These are phyloP conservation scores for Trametes polyzona DNA, from an alignment of 1,284 basidiomycete species.

Conservation along the genomic window DNA sequence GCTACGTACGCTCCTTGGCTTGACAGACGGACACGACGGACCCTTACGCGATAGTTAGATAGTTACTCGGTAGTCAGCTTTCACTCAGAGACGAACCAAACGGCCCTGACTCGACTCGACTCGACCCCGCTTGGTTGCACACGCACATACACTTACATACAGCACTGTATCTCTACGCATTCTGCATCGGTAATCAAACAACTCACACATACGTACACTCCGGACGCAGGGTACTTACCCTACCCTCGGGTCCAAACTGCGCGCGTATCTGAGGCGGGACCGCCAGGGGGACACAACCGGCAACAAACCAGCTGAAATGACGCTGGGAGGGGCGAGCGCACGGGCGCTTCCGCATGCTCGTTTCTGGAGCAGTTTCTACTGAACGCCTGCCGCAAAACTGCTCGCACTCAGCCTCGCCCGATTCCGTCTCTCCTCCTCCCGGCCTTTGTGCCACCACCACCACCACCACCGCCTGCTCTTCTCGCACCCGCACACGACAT, in stretches of 20 bases:
- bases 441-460: constrained; percentile 20
- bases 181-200: constrained; percentile 3
- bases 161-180: constrained; percentile 20
- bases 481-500: too few species aligned
- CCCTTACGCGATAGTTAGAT: not conserved
- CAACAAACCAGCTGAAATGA: too few species aligned
- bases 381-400: constrained; percentile 21
- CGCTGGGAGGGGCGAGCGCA: not conserved
- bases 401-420: constrained; percentile 10
- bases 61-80: not conserved
- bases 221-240: not conserved
- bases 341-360: not conserved
- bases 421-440: not conserved
- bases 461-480: not conserved
- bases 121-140: not conserved
- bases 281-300: too few species aligned
- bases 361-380: constrained; percentile 4
- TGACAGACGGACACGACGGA: not conserved
- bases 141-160: not conserved
- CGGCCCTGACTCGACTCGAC: too few species aligned
- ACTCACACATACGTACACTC: not conserved
- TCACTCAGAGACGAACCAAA: too few species aligned
- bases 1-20: not conserved
- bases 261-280: too few species aligned
- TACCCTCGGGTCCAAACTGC: too few species aligned